phyloP scores from a whole-genome alignment of 768 basidiomycete genomes.

The Pholiota conissans region DNA sequence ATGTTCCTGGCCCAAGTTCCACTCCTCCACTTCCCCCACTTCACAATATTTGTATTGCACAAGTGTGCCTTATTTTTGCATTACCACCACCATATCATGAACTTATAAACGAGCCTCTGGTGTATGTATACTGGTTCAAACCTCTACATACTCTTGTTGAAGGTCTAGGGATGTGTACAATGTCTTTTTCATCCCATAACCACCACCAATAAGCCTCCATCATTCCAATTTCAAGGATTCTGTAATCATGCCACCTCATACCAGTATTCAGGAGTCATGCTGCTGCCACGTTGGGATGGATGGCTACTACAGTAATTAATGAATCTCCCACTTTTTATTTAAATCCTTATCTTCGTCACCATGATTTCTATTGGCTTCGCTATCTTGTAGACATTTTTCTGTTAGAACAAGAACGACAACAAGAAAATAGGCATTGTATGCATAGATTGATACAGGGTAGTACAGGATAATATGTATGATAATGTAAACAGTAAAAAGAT shows the following conservation, averaged over 20 bases:
- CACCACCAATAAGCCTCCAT: neutral
- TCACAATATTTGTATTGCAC: too few relatives aligned
- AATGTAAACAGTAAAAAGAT: too few relatives aligned
- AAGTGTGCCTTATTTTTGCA: too few relatives aligned
- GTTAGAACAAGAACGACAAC: too few relatives aligned
- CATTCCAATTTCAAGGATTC: neutral
- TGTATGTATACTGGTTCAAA: conserved; percentile 27
- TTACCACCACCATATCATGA: too few relatives aligned
- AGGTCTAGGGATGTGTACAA: neutral
- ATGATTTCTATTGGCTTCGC: conserved; percentile 25
- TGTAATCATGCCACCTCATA: conserved; percentile 11
- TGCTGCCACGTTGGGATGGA: conserved; percentile 8
- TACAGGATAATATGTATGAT: too few relatives aligned
- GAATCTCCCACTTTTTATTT: conserved; percentile 23
- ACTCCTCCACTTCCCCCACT: too few relatives aligned
- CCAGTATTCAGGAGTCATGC: conserved; percentile 10
- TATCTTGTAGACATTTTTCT: neutral
- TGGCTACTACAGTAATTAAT: conserved; percentile 19
- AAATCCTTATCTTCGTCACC: conserved; percentile 29
- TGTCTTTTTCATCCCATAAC: neutral
- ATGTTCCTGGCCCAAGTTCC: too few relatives aligned
- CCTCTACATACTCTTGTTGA: neutral
- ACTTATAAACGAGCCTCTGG: too few relatives aligned
- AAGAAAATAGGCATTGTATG: too few relatives aligned
- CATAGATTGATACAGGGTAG: too few relatives aligned